Conservation (phyloP, 2,329 filamentous ascomycete genomes). For the Dryadomyces sulphureus region DNA sequence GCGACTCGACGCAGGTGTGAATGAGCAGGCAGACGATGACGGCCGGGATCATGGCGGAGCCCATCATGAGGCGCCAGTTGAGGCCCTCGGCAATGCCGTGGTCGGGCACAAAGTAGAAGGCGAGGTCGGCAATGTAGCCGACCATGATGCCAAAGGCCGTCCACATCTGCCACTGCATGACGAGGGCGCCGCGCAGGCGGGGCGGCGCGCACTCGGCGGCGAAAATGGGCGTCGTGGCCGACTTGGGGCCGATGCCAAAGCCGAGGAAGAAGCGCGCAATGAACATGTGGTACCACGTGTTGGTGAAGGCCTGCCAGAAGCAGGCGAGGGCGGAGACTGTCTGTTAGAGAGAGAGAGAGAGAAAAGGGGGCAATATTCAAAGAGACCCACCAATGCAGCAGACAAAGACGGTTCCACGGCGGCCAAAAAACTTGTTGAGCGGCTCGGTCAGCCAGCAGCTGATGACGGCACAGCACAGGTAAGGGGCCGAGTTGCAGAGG, state of each 20-base stretch:
- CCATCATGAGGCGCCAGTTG: constrained; percentile 56
- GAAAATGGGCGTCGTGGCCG: constrained; percentile 50
- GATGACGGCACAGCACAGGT: constrained; percentile 51
- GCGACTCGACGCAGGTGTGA: constrained; percentile 9
- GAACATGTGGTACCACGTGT: constrained; percentile 51
- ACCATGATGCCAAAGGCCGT: constrained; percentile 30
- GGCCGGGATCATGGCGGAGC: constrained; percentile 48
- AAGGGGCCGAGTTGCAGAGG: constrained; percentile 45
- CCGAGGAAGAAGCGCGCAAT: constrained; percentile 55
- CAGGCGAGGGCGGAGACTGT: constrained; percentile 9
- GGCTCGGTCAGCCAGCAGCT: constrained; percentile 64
- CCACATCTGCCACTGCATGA: constrained; percentile 44
- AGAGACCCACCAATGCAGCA: constrained; percentile 34
- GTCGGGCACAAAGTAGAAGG: constrained; percentile 42
- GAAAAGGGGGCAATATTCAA: neutral
- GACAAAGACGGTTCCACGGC: constrained; percentile 56
- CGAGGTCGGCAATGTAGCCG: constrained; percentile 45
- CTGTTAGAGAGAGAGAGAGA: neutral
- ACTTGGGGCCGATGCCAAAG: constrained; percentile 56
- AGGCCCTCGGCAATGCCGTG: constrained; percentile 35
- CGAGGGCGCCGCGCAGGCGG: constrained; percentile 48
- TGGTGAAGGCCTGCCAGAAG: constrained; percentile 33
- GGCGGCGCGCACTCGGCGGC: constrained; percentile 54
- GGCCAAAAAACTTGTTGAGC: constrained; percentile 54
- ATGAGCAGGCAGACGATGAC: constrained; percentile 40